phyloP scores from a whole-genome alignment of 2,329 filamentous ascomycete species.

The Cytospora piceicola region DNA sequence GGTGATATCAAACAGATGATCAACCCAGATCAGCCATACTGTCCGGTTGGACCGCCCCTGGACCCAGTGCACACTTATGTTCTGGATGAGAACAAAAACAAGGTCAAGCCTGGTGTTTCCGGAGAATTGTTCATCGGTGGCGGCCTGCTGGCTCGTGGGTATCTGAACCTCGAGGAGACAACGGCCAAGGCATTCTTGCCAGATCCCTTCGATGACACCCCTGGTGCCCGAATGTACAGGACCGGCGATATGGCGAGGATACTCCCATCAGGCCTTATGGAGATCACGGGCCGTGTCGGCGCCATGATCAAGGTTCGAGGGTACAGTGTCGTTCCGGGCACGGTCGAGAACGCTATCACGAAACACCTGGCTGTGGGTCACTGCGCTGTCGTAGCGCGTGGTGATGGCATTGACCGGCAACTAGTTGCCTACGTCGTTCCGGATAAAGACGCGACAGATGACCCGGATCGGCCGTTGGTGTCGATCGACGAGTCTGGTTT shows the following conservation, averaged over 20 bases:
- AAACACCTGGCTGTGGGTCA: constrained; percentile 71
- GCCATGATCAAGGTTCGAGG: constrained; percentile 82
- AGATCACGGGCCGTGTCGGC: constrained; percentile 76
- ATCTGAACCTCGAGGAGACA: constrained; percentile 78
- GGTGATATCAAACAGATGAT: constrained; percentile 74
- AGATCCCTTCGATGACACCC: constrained; percentile 63
- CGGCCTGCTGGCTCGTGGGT: constrained; percentile 72
- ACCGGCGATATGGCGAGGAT: constrained; percentile 74
- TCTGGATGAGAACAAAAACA: constrained; percentile 68
- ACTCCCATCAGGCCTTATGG: constrained; percentile 68
- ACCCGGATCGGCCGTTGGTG: constrained; percentile 46
- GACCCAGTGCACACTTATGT: constrained; percentile 73
- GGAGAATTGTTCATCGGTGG: constrained; percentile 80
- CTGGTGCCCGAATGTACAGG: constrained; percentile 71
- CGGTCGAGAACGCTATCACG: constrained; percentile 74
- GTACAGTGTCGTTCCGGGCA: constrained; percentile 77
- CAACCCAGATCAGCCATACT: constrained; percentile 65
- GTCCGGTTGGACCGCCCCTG: constrained; percentile 73
- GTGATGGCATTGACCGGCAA: constrained; percentile 75
- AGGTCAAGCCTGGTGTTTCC: constrained; percentile 62
- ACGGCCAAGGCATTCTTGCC: constrained; percentile 73
- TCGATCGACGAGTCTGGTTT: constrained; percentile 73
- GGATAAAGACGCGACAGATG: constrained; percentile 55
- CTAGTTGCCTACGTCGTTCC: constrained; percentile 76
- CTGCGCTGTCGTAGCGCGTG: constrained; percentile 73